These are phyloP conservation scores for Exidia glandulosa DNA, from an alignment of 768 basidiomycete species.

Conservation along the genomic window DNA sequence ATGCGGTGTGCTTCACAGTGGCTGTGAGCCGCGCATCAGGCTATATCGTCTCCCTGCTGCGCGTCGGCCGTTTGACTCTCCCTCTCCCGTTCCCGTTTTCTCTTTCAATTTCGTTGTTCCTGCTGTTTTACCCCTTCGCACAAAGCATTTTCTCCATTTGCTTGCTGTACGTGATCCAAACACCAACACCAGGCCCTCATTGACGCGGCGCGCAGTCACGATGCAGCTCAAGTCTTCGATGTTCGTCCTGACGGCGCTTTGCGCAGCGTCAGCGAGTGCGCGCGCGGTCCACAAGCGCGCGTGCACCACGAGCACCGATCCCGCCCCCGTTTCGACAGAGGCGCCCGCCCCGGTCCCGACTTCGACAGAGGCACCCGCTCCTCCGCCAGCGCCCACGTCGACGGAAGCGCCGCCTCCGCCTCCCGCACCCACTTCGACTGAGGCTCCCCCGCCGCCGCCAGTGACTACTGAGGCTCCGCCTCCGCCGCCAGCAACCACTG, in stretches of 20 bases:
- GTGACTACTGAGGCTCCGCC: background rate
- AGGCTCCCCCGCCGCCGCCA: background rate
- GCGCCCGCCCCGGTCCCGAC: background rate
- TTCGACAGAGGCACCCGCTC: background rate
- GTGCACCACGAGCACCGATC: background rate
- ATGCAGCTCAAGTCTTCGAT: background rate
- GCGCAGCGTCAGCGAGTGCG: background rate
- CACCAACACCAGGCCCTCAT: background rate
- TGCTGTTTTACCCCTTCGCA: background rate
- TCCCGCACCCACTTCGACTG: background rate
- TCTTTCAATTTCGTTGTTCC: background rate
- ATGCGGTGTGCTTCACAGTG: too few species aligned
- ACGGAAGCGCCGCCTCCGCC: background rate
- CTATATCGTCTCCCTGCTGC: too few species aligned
- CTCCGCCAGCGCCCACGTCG: background rate
- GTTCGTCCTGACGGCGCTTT: background rate
- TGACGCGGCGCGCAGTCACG: background rate
- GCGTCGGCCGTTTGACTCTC: background rate
- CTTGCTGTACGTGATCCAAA: background rate
- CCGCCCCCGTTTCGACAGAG: background rate
- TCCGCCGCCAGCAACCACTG: too few species aligned
- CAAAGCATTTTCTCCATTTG: background rate
- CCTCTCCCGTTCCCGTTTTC: background rate
- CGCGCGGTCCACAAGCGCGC: background rate
- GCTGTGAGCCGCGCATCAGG: too few species aligned